These are phyloP conservation scores for Aspergillus ellipticus DNA, from an alignment of 495 filamentous ascomycete genomes.

Conservation along the genomic window DNA sequence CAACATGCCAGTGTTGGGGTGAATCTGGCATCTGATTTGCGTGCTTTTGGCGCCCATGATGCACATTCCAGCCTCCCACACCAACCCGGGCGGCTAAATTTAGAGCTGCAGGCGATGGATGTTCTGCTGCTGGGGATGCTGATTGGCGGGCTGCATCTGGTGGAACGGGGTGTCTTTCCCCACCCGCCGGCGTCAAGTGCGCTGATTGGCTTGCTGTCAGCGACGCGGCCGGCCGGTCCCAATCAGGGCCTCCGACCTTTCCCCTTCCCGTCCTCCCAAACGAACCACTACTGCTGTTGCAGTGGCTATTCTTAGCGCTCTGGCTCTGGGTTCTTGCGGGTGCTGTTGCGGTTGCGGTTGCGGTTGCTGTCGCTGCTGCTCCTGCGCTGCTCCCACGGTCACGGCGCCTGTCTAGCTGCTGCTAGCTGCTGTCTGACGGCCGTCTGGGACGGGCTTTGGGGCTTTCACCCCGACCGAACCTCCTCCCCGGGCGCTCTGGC, in stretches of 20 bases:
- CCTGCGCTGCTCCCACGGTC: not conserved
- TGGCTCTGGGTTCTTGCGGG: not conserved
- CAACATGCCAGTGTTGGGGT: slow-evolving; percentile 17
- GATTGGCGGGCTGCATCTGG: slow-evolving; percentile 17
- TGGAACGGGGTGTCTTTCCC: slow-evolving; percentile 13
- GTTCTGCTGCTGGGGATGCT: slow-evolving; percentile 10
- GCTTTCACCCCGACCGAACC: too few species aligned
- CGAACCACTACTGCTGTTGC: slow-evolving; percentile 17
- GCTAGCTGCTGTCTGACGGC: not conserved
- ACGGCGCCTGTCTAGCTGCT: not conserved
- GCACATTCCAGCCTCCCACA: slow-evolving; percentile 25
- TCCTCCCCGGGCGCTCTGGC: too few species aligned
- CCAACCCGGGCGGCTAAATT: slow-evolving; percentile 41
- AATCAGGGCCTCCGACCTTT: slow-evolving; percentile 10
- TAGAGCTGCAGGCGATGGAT: slow-evolving; percentile 32
- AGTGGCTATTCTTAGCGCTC: slow-evolving; percentile 17
- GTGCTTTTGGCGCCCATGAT: slow-evolving; percentile 37
- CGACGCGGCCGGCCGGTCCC: slow-evolving; percentile 21
- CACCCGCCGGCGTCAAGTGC: slow-evolving; percentile 1
- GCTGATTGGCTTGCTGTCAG: slow-evolving; percentile 16
- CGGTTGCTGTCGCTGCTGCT: slow-evolving; percentile 1
- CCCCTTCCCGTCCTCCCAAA: slow-evolving; percentile 16
- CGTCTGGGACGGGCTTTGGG: not conserved
- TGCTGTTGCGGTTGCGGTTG: slow-evolving; percentile 14
- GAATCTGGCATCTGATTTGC: slow-evolving; percentile 29